Evolutionary conservation across 1,284 basidiomycete genomes (phyloP).

Genomic region (Rugosomyces carneus): DNA sequence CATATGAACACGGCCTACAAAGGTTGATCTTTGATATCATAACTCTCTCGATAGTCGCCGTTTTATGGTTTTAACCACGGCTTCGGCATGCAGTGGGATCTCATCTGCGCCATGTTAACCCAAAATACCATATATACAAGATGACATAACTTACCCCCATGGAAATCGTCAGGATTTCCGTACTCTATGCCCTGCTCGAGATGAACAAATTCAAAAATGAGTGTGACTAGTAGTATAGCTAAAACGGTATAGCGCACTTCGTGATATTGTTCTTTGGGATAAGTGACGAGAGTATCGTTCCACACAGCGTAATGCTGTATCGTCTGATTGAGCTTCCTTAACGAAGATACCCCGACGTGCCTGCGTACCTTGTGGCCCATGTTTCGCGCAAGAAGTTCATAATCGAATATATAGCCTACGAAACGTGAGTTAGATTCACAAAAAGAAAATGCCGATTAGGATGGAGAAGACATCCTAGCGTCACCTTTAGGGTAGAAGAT

Average conservation of each 20-base stretch:
- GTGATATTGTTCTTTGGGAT: conserved; percentile 27
- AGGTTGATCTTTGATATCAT: too few species aligned
- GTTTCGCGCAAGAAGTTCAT: conserved; percentile 33
- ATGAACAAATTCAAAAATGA: not conserved
- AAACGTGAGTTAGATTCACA: not conserved
- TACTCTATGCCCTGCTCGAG: conserved; percentile 22
- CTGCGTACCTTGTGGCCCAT: conserved; percentile 31
- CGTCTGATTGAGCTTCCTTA: conserved; percentile 1
- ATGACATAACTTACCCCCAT: conserved; percentile 23
- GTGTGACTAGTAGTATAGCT: conserved; percentile 2
- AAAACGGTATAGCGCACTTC: conserved; percentile 17
- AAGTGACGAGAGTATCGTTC: conserved; percentile 35
- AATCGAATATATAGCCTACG: conserved; percentile 33
- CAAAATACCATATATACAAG: not conserved
- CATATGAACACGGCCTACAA: too few species aligned
- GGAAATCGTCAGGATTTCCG: conserved; percentile 23
- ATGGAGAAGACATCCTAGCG: conserved; percentile 1
- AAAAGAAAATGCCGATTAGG: not conserved
- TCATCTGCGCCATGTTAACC: conserved; percentile 2
- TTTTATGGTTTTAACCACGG: conserved; percentile 22
- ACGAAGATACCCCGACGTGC: conserved; percentile 1
- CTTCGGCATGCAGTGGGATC: conserved; percentile 29
- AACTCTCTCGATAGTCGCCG: conserved; percentile 18
- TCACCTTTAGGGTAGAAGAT: conserved; percentile 30
- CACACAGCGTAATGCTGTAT: conserved; percentile 33